These are phyloP conservation scores for Coniella lustricola DNA, from an alignment of 2,329 filamentous ascomycete species.

Conservation along the genomic window DNA sequence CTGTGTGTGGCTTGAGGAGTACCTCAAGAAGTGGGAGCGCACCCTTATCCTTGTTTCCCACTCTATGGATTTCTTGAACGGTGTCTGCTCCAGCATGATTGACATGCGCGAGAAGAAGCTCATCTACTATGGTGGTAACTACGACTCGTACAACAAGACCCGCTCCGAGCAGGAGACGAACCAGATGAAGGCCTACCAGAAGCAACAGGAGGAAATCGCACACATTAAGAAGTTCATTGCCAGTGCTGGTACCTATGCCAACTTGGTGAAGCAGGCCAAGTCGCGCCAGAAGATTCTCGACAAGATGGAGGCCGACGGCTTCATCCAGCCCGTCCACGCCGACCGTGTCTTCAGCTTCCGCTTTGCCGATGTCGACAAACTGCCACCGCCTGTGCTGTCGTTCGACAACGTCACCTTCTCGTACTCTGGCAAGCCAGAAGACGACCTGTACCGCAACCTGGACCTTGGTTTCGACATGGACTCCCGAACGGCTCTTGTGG, in stretches of 20 bases:
- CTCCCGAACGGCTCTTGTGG: slow-evolving; percentile 91
- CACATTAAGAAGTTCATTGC: slow-evolving; percentile 99
- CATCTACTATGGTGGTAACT: slow-evolving; percentile 99
- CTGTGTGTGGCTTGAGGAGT: slow-evolving; percentile 99
- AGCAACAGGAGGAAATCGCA: slow-evolving; percentile 97
- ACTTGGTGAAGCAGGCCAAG: slow-evolving; percentile 97
- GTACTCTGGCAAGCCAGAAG: slow-evolving; percentile 81
- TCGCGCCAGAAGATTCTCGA: slow-evolving; percentile 99
- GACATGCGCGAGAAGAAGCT: slow-evolving; percentile 90
- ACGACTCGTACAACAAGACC: slow-evolving; percentile 96
- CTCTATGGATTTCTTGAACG: slow-evolving; percentile 98
- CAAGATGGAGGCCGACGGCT: slow-evolving; percentile 99
- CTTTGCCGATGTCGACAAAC: slow-evolving; percentile 97
- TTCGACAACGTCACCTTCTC: slow-evolving; percentile 98
- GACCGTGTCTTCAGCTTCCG: slow-evolving; percentile 95
- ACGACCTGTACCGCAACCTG: slow-evolving; percentile 93
- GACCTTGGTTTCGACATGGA: slow-evolving; percentile 99
- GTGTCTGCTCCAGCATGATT: slow-evolving; percentile 96
- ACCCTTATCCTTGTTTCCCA: slow-evolving; percentile 95
- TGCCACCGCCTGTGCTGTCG: slow-evolving; percentile 92
- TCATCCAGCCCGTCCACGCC: slow-evolving; percentile 81
- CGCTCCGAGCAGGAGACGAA: slow-evolving; percentile 90
- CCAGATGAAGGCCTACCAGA: slow-evolving; percentile 97
- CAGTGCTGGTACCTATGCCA: slow-evolving; percentile 98
- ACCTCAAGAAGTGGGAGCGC: slow-evolving; percentile 98